Conservation (phyloP, 345 rosid genomes). For the Gossypium thurberi region DNA sequence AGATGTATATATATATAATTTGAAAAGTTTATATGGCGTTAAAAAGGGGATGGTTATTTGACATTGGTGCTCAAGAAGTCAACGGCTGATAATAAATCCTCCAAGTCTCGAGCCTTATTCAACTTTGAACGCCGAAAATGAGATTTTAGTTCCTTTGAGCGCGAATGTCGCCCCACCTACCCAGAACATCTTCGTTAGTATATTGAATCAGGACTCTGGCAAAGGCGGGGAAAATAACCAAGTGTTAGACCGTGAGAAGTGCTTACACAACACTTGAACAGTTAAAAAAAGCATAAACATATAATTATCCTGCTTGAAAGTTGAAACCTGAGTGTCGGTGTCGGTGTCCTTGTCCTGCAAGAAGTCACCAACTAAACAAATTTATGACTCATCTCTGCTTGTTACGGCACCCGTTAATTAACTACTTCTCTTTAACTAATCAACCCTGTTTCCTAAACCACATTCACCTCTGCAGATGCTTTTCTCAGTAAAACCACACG, state of each 20-base stretch:
- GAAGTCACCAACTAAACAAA: background rate
- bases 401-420: slow-evolving; percentile 4
- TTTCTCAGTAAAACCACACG: background rate
- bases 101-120: background rate
- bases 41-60: too few species aligned
- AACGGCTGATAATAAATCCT: background rate
- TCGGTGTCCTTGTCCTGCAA: slow-evolving; percentile 6
- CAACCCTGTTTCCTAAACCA: background rate
- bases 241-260: too few species aligned
- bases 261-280: too few species aligned
- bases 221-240: too few species aligned
- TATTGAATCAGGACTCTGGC: too few species aligned
- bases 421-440: background rate
- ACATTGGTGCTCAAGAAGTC: background rate
- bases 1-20: too few species aligned
- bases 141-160: background rate
- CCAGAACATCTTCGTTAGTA: too few species aligned
- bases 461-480: background rate
- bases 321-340: background rate
- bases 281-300: too few species aligned
- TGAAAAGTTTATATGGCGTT: too few species aligned
- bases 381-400: background rate
- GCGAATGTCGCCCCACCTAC: background rate
- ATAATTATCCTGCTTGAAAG: slow-evolving; percentile 15
- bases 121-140: background rate